These are phyloP conservation scores for Beauveria medogensis DNA, from an alignment of 2,329 filamentous ascomycete genomes.

Conservation along the genomic window DNA sequence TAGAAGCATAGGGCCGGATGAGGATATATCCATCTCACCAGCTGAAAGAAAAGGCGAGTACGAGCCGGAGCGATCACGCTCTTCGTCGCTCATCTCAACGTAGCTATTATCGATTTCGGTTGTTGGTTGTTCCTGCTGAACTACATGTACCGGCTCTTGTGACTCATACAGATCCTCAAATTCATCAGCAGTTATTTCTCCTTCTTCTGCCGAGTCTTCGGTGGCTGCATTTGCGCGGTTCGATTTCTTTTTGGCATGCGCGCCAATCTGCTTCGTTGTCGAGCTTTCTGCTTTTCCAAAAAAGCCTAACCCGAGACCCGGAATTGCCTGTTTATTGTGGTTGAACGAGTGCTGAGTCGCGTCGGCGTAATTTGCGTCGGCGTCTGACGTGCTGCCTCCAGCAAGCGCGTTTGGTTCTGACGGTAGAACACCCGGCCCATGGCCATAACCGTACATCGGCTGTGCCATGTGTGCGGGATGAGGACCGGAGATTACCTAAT, in stretches of 20 bases:
- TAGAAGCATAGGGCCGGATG: background rate
- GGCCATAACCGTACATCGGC: background rate
- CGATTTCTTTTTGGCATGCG: background rate
- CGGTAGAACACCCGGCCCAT: background rate
- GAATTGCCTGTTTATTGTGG: conserved; percentile 18
- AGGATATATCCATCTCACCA: conserved; percentile 31
- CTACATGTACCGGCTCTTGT: conserved; percentile 4
- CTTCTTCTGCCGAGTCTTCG: conserved; percentile 49
- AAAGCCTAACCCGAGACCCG: conserved; percentile 17
- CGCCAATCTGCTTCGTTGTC: background rate
- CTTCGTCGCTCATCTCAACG: conserved; percentile 9
- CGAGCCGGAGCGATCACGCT: conserved; percentile 40
- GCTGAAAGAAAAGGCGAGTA: conserved; percentile 46
- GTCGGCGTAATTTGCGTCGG: background rate
- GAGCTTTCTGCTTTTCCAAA: background rate
- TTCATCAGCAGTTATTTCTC: conserved; percentile 66
- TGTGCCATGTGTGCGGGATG: background rate
- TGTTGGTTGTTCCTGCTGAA: background rate
- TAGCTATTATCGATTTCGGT: conserved; percentile 13
- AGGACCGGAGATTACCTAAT: background rate
- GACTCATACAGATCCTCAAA: conserved; percentile 50
- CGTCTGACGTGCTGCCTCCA: background rate
- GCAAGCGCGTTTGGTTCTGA: background rate
- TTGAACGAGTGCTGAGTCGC: conserved; percentile 13
- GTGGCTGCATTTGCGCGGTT: background rate